Conservation (phyloP, 2,329 filamentous ascomycete genomes). For the Fusarium sp. region DNA sequence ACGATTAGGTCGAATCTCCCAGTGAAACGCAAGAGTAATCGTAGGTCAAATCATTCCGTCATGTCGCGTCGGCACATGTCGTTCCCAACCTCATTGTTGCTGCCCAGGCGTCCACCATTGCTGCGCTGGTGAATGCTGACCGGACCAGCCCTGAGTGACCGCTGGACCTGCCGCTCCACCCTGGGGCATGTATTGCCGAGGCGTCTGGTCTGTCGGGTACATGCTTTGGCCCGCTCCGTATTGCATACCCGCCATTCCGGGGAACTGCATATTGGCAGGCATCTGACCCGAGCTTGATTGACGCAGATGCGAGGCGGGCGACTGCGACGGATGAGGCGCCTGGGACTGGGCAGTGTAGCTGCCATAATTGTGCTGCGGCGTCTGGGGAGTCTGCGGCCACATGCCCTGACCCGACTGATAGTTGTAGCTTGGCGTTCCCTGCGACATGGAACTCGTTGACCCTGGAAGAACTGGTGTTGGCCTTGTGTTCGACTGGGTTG, state of each 20-base stretch:
- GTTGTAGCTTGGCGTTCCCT: slow-evolving; percentile 70
- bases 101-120: slow-evolving; percentile 71
- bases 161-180: slow-evolving; percentile 66
- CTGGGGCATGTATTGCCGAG: slow-evolving; percentile 79
- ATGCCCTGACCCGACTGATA: slow-evolving; percentile 74
- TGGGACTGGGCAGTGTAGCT: slow-evolving; percentile 69
- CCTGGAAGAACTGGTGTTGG: slow-evolving; percentile 69
- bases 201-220: slow-evolving; percentile 75
- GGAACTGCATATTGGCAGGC: slow-evolving; percentile 73
- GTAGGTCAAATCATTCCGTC: slow-evolving; percentile 42
- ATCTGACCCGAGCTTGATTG: slow-evolving; percentile 71
- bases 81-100: slow-evolving; percentile 55
- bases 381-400: slow-evolving; percentile 78
- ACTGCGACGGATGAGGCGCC: slow-evolving; percentile 66
- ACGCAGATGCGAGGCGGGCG: slow-evolving; percentile 73
- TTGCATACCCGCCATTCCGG: slow-evolving; percentile 73
- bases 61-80: slow-evolving; percentile 35
- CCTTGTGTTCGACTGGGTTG: slow-evolving; percentile 75
- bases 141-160: slow-evolving; percentile 68
- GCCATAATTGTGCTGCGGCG: slow-evolving; percentile 70
- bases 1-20: slow-evolving; percentile 30
- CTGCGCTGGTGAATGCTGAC: slow-evolving; percentile 75
- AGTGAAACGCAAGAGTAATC: slow-evolving; percentile 29
- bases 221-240: slow-evolving; percentile 72
- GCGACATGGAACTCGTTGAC: slow-evolving; percentile 67